A percentile compares a stretch with the other conserved stretches of the same genome.
These are phyloP conservation scores for Rutidosis leptorrhynchoides DNA, from an alignment of 129 eudicot genomes.

Conservation along the genomic window DNA sequence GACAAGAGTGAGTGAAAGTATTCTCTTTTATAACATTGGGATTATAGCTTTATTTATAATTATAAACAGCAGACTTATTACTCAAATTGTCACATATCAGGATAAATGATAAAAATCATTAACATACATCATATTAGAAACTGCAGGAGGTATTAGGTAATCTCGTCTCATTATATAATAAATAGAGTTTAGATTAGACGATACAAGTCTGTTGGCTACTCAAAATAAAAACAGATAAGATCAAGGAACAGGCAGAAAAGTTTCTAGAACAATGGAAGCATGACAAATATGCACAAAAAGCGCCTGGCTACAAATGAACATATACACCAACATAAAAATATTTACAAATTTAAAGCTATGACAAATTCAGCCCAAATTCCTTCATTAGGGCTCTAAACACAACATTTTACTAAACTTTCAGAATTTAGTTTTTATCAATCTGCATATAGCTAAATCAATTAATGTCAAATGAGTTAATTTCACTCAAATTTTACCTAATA, in stretches of 20 bases:
- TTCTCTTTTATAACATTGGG: slow-evolving; percentile 4
- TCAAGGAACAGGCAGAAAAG: not conserved
- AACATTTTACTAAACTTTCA: not conserved
- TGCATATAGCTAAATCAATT: not conserved
- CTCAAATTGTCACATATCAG: not conserved
- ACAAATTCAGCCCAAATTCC: not conserved
- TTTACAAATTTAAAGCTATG: not conserved
- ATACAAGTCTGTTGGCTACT: not conserved
- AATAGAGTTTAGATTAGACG: too few relatives aligned
- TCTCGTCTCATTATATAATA: not conserved
- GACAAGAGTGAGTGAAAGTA: not conserved
- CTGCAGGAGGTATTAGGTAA: not conserved
- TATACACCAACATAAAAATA: not conserved
- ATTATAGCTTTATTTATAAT: not conserved
- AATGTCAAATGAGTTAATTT: not conserved
- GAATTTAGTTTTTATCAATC: not conserved
- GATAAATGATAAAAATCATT: not conserved
- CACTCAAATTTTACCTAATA: not conserved
- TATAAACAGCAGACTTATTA: not conserved
- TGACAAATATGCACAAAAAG: not conserved
- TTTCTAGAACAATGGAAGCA: not conserved
- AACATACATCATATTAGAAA: slow-evolving; percentile 6
- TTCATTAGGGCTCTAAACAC: not conserved
- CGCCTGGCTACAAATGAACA: not conserved
- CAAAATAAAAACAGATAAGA: not conserved